These are phyloP conservation scores for Beta macrorhiza DNA, from an alignment of 179 eudicot genomes.

Conservation along the genomic window DNA sequence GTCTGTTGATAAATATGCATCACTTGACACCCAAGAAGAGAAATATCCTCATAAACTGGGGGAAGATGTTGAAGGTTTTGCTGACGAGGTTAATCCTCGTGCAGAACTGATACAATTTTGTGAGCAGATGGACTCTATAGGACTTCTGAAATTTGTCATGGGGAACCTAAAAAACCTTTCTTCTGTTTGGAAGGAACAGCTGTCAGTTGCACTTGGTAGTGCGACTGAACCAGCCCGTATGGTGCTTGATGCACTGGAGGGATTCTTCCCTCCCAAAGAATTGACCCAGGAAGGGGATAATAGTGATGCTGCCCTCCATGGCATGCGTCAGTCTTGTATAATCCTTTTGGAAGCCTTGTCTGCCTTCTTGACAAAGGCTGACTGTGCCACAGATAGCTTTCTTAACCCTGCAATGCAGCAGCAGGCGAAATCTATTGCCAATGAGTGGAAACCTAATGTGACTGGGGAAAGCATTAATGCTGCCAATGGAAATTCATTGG, in stretches of 20 bases:
- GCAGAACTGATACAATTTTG: conserved; percentile 58
- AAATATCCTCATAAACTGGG: conserved; percentile 37
- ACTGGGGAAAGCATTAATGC: conserved; percentile 44
- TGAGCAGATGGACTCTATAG: conserved; percentile 65
- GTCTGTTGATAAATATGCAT: conserved; percentile 44
- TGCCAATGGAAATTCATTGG: conserved; percentile 66
- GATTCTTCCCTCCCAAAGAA: conserved; percentile 50
- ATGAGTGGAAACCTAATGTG: conserved; percentile 67
- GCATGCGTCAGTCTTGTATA: conserved; percentile 51
- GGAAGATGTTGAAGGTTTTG: conserved; percentile 42
- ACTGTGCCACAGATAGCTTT: conserved; percentile 33
- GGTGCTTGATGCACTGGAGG: conserved; percentile 62
- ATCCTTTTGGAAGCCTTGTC: conserved; percentile 61
- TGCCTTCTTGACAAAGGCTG: conserved; percentile 56
- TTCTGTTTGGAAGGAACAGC: conserved; percentile 40
- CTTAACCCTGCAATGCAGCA: conserved; percentile 59
- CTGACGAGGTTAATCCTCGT: conserved; percentile 49
- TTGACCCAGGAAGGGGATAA: conserved; percentile 35
- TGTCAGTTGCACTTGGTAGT: conserved; percentile 47
- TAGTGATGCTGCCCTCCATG: conserved; percentile 38
- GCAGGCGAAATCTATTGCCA: conserved; percentile 64
- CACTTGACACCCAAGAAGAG: conserved; percentile 36
- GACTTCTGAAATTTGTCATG: conserved; percentile 48
- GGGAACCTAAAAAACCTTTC: conserved; percentile 47
- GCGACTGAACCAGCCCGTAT: conserved; percentile 58